Evolutionary conservation across 495 filamentous ascomycete species (phyloP).

Genomic region (Aspergillus sclerotioniger): DNA sequence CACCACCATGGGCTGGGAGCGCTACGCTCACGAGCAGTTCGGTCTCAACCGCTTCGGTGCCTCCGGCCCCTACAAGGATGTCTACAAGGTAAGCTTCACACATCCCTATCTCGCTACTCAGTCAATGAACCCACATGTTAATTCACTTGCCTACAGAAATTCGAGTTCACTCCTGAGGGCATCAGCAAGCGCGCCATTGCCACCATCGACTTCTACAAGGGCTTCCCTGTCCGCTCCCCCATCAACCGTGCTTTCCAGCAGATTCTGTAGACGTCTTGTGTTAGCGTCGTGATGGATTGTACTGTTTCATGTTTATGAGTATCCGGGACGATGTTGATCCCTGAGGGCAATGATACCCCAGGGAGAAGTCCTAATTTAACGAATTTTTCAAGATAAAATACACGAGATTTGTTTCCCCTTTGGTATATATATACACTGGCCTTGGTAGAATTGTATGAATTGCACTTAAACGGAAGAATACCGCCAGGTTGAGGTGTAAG

Average conservation of each 20-base stretch:
- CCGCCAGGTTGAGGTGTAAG: background rate
- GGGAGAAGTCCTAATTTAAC: slow-evolving; percentile 23
- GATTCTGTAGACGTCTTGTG: slow-evolving; percentile 37
- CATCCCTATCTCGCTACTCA: background rate
- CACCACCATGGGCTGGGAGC: slow-evolving; percentile 94
- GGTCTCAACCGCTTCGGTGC: slow-evolving; percentile 98
- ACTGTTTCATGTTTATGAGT: slow-evolving; percentile 23
- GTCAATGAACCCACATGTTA: slow-evolving; percentile 15
- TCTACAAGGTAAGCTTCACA: slow-evolving; percentile 74
- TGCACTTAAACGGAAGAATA: background rate
- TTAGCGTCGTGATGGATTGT: slow-evolving; percentile 17
- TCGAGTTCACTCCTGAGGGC: slow-evolving; percentile 97
- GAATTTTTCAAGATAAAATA: slow-evolving; percentile 17
- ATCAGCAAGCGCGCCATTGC: slow-evolving; percentile 88
- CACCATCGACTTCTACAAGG: slow-evolving; percentile 97
- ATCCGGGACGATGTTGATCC: slow-evolving; percentile 21
- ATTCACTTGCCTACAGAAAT: slow-evolving; percentile 62
- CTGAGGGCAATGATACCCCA: slow-evolving; percentile 3
- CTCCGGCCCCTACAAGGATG: slow-evolving; percentile 93
- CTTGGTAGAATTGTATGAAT: background rate
- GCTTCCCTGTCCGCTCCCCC: slow-evolving; percentile 81
- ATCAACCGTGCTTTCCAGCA: slow-evolving; percentile 77
- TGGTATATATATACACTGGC: background rate
- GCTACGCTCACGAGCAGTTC: slow-evolving; percentile 98
- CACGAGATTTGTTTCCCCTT: slow-evolving; percentile 12